Evolutionary conservation across 2,329 filamentous ascomycete species (phyloP).

Genomic region (Myrmaecium sp.): DNA sequence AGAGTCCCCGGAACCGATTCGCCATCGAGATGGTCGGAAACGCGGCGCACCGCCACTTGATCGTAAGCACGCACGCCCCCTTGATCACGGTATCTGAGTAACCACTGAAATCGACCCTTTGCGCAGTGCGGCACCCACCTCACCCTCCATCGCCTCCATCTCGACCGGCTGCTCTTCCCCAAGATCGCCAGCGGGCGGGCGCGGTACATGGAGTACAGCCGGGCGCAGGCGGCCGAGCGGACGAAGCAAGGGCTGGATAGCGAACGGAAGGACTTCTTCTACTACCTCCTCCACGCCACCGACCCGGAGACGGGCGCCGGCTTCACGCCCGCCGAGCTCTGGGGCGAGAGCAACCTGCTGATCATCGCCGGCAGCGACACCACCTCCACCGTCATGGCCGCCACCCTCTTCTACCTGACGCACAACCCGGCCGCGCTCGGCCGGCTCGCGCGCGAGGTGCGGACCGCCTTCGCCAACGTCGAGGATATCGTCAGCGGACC

Average conservation of each 20-base stretch:
- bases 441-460: slow-evolving; percentile 17
- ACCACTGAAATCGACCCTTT: no score
- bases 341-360: slow-evolving; percentile 31
- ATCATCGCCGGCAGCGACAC: slow-evolving; percentile 33
- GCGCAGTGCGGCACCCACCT: slow-evolving; percentile 27
- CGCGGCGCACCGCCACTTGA: slow-evolving; percentile 28
- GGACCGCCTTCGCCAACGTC: slow-evolving; percentile 15
- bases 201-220: slow-evolving; percentile 27
- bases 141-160: slow-evolving; percentile 24
- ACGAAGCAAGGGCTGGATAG: slow-evolving; percentile 16
- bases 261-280: slow-evolving; percentile 27
- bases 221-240: slow-evolving; percentile 24
- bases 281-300: slow-evolving; percentile 29
- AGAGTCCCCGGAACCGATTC: slow-evolving; percentile 22
- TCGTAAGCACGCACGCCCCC: slow-evolving; percentile 15
- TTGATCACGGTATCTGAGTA: not conserved
- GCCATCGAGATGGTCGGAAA: slow-evolving; percentile 25
- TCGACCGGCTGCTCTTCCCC: slow-evolving; percentile 27
- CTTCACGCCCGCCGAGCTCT: slow-evolving; percentile 28
- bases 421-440: slow-evolving; percentile 19
- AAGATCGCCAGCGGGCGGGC: slow-evolving; percentile 24
- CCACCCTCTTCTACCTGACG: slow-evolving; percentile 28
- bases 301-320: slow-evolving; percentile 28
- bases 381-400: slow-evolving; percentile 24
- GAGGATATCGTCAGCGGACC: slow-evolving; percentile 21